phyloP scores from a whole-genome alignment of 371 early-diverging fungal genomes.

The Chytridium lagenaria region DNA sequence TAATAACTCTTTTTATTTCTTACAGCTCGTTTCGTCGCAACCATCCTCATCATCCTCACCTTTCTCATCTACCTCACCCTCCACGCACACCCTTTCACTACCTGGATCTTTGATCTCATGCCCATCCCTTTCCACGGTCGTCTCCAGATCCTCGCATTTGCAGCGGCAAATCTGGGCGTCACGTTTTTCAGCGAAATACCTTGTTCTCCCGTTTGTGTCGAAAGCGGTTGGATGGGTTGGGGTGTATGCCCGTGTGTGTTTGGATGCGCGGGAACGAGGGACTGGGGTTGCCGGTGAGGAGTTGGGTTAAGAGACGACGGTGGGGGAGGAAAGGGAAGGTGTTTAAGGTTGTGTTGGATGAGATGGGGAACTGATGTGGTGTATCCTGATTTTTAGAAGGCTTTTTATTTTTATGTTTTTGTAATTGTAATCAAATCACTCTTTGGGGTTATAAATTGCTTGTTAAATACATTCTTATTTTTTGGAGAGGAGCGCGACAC shows the following conservation, averaged over 20 bases:
- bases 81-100: slow-evolving; percentile 34
- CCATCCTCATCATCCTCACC: slow-evolving; percentile 40
- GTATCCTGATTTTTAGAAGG: no score
- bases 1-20: no score
- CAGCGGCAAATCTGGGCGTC: slow-evolving; percentile 52
- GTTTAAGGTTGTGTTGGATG: slow-evolving; percentile 42
- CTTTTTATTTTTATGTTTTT: not conserved
- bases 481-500: no score
- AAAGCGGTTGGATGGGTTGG: slow-evolving; percentile 24
- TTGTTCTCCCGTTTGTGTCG: slow-evolving; percentile 37
- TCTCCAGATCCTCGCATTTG: slow-evolving; percentile 55
- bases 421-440: not conserved
- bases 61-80: slow-evolving; percentile 40
- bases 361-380: not conserved
- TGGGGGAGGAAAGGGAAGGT: slow-evolving; percentile 50
- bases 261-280: slow-evolving; percentile 9
- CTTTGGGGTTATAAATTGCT: not conserved
- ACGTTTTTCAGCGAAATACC: slow-evolving; percentile 63
- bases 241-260: not conserved
- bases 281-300: not conserved
- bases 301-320: slow-evolving; percentile 18
- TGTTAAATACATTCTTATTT: no score
- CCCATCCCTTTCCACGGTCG: slow-evolving; percentile 58
- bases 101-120: slow-evolving; percentile 64
- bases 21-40: slow-evolving; percentile 65